A percentile compares a stretch with the other conserved stretches of the same genome.
Conservation (phyloP, 148 eudicot genomes). For the Rheum nobile region DNA sequence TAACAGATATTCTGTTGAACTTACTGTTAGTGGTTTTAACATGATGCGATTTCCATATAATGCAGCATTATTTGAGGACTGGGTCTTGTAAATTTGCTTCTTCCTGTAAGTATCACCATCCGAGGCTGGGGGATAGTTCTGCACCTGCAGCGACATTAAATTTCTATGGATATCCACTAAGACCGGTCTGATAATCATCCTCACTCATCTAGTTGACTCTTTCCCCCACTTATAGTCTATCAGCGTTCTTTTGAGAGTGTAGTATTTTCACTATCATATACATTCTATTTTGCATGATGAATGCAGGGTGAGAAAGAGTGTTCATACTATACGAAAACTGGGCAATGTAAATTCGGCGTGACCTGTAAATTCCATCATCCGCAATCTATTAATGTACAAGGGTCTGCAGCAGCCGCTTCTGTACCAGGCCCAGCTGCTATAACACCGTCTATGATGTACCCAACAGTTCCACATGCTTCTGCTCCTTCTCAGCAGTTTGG, state of each 20-base stretch:
- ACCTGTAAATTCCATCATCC: slow-evolving; percentile 98
- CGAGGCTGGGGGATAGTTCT: slow-evolving; percentile 64
- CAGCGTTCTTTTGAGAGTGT: not conserved
- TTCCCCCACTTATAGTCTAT: not conserved
- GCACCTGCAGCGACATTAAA: slow-evolving; percentile 37
- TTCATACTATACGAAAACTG: slow-evolving; percentile 72
- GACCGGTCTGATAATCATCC: slow-evolving; percentile 44
- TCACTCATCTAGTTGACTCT: not conserved
- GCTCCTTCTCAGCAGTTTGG: slow-evolving; percentile 69
- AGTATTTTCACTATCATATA: not conserved
- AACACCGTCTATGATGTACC: slow-evolving; percentile 32
- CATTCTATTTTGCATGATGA: not conserved
- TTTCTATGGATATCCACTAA: slow-evolving; percentile 66
- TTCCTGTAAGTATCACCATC: slow-evolving; percentile 94
- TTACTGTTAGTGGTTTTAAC: not conserved
- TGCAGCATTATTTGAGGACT: slow-evolving; percentile 83
- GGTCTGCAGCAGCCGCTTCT: slow-evolving; percentile 15
- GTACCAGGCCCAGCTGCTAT: slow-evolving; percentile 28
- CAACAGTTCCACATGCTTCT: slow-evolving; percentile 32
- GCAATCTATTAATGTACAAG: slow-evolving; percentile 36
- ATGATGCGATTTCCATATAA: slow-evolving; percentile 1
- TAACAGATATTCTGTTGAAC: not conserved
- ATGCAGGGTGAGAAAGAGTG: slow-evolving; percentile 95
- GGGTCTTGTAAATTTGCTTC: slow-evolving; percentile 86
- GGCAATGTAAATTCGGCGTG: slow-evolving; percentile 87